These are phyloP conservation scores for Blastobotrys raffinosifermentans DNA, from an alignment of 1,139 yeast genomes.

Conservation along the genomic window DNA sequence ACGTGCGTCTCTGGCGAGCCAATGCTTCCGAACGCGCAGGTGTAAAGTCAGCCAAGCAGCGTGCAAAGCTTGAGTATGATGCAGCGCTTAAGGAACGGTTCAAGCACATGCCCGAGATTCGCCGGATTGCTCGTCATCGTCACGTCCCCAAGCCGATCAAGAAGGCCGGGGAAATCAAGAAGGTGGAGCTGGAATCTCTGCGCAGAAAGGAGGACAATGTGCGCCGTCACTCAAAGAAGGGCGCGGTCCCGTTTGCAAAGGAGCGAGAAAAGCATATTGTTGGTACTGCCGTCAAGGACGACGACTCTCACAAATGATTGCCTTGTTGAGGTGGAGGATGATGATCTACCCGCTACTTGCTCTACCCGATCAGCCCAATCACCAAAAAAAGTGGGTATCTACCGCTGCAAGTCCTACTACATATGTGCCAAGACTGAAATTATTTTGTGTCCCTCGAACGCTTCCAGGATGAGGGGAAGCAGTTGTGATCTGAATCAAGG, in stretches of 20 bases:
- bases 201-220: slow-evolving; percentile 79
- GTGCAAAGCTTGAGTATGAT: slow-evolving; percentile 83
- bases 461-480: too few species aligned
- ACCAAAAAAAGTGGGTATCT: too few species aligned
- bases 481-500: too few species aligned
- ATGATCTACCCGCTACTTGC: too few species aligned
- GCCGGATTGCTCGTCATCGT: slow-evolving; percentile 83
- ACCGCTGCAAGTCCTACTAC: too few species aligned
- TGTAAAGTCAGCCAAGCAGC: slow-evolving; percentile 73
- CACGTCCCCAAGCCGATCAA: slow-evolving; percentile 83
- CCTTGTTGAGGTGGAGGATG: too few species aligned
- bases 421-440: too few species aligned
- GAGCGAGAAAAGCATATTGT: slow-evolving; percentile 85
- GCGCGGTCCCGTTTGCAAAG: slow-evolving; percentile 47
- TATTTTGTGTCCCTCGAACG: too few species aligned
- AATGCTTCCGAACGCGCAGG: slow-evolving; percentile 78
- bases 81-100: slow-evolving; percentile 86
- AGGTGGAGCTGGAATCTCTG: slow-evolving; percentile 62
- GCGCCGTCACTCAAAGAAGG: slow-evolving; percentile 69
- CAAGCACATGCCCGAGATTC: slow-evolving; percentile 94
- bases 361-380: too few species aligned
- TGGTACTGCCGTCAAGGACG: slow-evolving; percentile 64
- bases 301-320: too few species aligned
- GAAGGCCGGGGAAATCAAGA: slow-evolving; percentile 82
- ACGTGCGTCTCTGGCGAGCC: slow-evolving; percentile 88